A percentile compares a stretch with the other conserved stretches of the same genome.
phyloP scores from a whole-genome alignment of 2,329 filamentous ascomycete species.

The Aspergillus alliaceus region DNA sequence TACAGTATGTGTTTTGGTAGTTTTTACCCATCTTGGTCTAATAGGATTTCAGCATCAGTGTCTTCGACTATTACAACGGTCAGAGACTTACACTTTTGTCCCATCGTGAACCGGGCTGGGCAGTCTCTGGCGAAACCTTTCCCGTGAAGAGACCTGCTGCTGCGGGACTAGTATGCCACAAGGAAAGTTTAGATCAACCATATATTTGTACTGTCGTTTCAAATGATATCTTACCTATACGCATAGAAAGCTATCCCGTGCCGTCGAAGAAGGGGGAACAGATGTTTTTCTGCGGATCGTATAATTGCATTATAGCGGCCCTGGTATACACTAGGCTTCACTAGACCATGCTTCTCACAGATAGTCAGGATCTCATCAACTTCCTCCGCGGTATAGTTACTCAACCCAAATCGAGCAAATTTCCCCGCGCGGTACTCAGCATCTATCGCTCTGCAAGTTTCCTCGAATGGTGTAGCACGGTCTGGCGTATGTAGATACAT shows the following conservation, averaged over 20 bases:
- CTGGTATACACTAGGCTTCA: conserved; percentile 49
- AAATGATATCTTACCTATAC: conserved; percentile 22
- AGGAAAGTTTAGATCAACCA: too few relatives aligned
- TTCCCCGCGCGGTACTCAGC: conserved; percentile 32
- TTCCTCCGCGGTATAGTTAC: conserved; percentile 46
- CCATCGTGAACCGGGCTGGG: neutral
- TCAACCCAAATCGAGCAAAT: conserved; percentile 39
- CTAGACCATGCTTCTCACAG: conserved; percentile 39
- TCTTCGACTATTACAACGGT: neutral
- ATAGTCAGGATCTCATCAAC: conserved; percentile 40
- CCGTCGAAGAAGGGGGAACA: conserved; percentile 48
- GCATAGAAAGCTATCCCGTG: conserved; percentile 48
- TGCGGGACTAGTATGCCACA: neutral
- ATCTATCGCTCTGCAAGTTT: conserved; percentile 32
- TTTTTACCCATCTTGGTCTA: neutral
- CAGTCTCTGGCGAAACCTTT: conserved; percentile 22
- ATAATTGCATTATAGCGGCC: conserved; percentile 43
- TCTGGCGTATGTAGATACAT: conserved; percentile 39
- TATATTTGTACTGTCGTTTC: too few relatives aligned
- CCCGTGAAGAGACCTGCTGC: neutral
- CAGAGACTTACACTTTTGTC: neutral
- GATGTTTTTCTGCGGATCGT: conserved; percentile 37
- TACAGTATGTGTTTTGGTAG: neutral
- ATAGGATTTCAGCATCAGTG: neutral
- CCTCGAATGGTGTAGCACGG: conserved; percentile 28